Evolutionary conservation across 1,284 basidiomycete genomes (phyloP), one percentile per base, ranked within the genome.

Genomic region (Dichomitus squalens): DNA sequence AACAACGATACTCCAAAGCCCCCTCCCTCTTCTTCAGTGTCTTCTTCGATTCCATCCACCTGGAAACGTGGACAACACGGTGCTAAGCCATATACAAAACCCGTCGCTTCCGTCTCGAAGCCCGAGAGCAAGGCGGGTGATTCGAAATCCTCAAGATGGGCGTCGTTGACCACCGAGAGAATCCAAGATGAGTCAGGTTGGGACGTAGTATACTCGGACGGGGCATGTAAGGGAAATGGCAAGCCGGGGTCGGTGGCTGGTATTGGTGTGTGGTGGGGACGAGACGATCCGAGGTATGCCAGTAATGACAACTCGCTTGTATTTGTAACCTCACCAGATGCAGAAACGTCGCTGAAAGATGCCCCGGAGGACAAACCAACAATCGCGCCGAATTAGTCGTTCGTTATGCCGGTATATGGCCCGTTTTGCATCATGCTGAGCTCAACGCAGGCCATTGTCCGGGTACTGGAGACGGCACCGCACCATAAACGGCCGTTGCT

Each of bases 311-410:
- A 2, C 8, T 9, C n/a, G 29, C 27, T 20, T 12, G 31, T 47
- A 11, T 56, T 50, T 31, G 41, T 16, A 27, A 27, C 39, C 4
- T 33, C 12, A 6, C 3, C 21, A 21, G 7, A 7, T 18, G 20
- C 54, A 92, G 92, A 49, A 93, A 93, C 66, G 70, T 93, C 2
- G 79, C 86, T 0, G 88, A 92, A 64, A 78, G 93, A 20, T 89
- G 92, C 64, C 89, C 91, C 2, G 94, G 93, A 1, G 75, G 74
- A 44, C 93, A 95, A 69, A 95, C 93, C 0, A 96, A 96, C 69
- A 95, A 96, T 61, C 79, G 92, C 12, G 93, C 92, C 3, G 93
- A 96, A 70, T 78, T 96, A 27, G 86, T 92, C 62, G 92, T 90
- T 58, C 62, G 85, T 49, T 18, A 7, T 21, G n/a, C n/a, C 47